Conservation (phyloP, 495 filamentous ascomycete species). For the Aspergillus hancockii region DNA sequence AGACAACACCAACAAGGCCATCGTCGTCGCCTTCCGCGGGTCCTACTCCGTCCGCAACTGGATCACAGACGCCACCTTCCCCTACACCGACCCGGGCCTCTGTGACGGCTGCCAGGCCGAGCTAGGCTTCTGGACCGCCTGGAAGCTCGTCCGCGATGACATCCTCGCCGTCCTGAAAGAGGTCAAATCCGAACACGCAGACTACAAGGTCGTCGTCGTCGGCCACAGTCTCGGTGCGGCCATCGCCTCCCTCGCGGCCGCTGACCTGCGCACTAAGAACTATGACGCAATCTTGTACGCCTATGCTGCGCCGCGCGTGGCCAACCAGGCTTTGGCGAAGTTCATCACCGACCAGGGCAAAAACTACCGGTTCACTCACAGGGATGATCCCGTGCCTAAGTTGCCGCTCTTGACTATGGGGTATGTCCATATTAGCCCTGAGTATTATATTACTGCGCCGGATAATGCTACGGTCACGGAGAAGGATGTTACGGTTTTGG, state of each 20-base stretch:
- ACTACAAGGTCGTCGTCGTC: constrained; percentile 54
- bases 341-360: constrained; percentile 53
- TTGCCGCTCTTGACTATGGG: constrained; percentile 57
- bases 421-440: constrained; percentile 63
- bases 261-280: constrained; percentile 52
- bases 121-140: constrained; percentile 56
- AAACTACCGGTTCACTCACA: constrained; percentile 66
- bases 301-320: constrained; percentile 66
- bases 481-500: constrained; percentile 33
- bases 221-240: constrained; percentile 69
- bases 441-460: constrained; percentile 55
- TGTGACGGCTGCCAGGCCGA: constrained; percentile 52
- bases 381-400: constrained; percentile 62
- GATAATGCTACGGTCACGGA: constrained; percentile 36
- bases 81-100: constrained; percentile 36
- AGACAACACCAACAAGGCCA: constrained; percentile 58
- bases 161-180: constrained; percentile 39
- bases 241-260: constrained; percentile 59
- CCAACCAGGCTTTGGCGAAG: constrained; percentile 51
- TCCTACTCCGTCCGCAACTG: constrained; percentile 65
- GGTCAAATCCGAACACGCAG: constrained; percentile 38
- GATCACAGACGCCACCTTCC: constrained; percentile 56
- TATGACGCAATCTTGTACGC: constrained; percentile 54
- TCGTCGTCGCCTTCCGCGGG: constrained; percentile 68
- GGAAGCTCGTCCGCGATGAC: constrained; percentile 38